These are phyloP conservation scores for Pseudognaphalium luteoalbum DNA, from an alignment of 129 eudicot species.

Conservation along the genomic window DNA sequence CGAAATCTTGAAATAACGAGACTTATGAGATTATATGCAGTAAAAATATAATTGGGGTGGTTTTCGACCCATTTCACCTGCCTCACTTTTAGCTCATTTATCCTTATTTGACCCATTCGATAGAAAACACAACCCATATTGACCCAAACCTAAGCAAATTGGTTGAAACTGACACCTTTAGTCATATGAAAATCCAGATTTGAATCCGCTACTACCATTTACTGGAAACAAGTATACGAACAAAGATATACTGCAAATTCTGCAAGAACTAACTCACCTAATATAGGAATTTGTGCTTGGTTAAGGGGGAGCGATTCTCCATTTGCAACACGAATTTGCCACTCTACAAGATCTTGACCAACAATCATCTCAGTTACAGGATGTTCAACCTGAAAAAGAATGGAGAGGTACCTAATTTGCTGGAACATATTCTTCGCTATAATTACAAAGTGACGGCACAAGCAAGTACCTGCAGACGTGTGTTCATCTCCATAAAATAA, in stretches of 20 bases:
- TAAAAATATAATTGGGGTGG: neutral
- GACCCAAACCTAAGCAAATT: neutral
- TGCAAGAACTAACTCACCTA: constrained; percentile 51
- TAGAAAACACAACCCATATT: neutral
- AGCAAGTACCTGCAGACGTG: constrained; percentile 87
- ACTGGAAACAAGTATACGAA: constrained; percentile 4
- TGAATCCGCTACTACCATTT: neutral
- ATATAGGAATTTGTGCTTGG: constrained; percentile 79
- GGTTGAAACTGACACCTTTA: neutral
- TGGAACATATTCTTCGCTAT: constrained; percentile 8
- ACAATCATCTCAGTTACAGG: constrained; percentile 99
- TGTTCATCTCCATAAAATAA: constrained; percentile 99
- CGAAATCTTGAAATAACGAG: neutral
- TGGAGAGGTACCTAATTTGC: neutral
- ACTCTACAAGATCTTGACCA: constrained; percentile 98
- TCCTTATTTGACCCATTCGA: neutral
- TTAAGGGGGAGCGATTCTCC: constrained; percentile 87
- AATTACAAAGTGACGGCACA: constrained; percentile 13
- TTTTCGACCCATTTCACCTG: neutral
- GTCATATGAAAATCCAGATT: neutral
- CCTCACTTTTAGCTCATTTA: neutral
- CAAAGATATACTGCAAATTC: constrained; percentile 10
- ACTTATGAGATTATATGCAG: neutral
- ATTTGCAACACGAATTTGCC: constrained; percentile 98
- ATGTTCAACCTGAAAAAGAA: constrained; percentile 80